Base-by-base conservation (phyloP, 495 filamentous ascomycete genomes). In the Aspergillus homomorphus region DNA sequence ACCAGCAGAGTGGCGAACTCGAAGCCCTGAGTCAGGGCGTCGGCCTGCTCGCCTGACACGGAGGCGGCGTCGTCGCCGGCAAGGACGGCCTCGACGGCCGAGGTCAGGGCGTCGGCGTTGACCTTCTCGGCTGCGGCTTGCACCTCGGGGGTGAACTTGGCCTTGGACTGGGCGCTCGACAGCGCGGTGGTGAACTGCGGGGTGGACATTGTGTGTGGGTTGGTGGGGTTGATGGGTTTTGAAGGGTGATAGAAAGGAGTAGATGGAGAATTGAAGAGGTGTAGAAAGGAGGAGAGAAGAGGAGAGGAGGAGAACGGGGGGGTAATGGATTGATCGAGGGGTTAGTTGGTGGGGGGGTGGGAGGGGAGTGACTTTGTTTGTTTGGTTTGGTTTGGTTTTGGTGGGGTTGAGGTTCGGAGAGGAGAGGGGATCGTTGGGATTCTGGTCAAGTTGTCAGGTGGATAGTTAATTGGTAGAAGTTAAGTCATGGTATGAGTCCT, bases 1-100 rank as follows among this genome's bases (percentile, higher is more conserved):
- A 87, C 82, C 53, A 89, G 83, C 69, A 74, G 70, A n/a, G 70
- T 63, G 18, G 75, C 75, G 59, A 69, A 71, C 62, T 75, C 66
- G 51, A 78, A 77, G 3, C 66, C 74, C 14, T 63, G 64, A 56
- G 70, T 71, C 21, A 77, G 62, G 24, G 69, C 66, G 1, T 38
- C 67, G 51, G 60, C 58, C 62, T 66, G 59, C 3, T 63, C 66
- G 48, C 55, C 61, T 20, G 57, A 53, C 43, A 64, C 58, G n/a
- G 62, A 45, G 52, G 59, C 57, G 16, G 55, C 30, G 41, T 64
- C 62, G 24, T 51, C 62, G 16, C 60, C 65, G 19, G 58, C 51
- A 1, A 69, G 63, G 3, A 65, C 53, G 38, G 43, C 22, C 54
- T 77, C 66, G 53, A 78, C 67, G 38, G 65, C 73, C 30, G 65